These are phyloP conservation scores for Stachybotrys echinatus DNA, from an alignment of 2,329 filamentous ascomycete species.

Conservation along the genomic window DNA sequence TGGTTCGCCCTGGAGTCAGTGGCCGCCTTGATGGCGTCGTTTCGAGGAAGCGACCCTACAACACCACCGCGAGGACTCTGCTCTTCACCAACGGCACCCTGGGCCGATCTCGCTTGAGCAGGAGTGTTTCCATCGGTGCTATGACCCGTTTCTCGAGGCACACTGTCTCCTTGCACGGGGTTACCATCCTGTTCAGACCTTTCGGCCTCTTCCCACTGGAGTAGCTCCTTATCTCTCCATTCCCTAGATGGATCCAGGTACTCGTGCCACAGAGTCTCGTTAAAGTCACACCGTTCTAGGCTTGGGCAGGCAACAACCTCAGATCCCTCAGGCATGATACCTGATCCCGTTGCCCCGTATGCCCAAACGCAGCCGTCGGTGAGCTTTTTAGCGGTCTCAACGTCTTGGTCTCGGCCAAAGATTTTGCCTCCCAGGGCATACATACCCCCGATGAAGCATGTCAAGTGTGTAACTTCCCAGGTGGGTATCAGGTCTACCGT, in stretches of 20 bases:
- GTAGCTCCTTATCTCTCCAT: conserved; percentile 37
- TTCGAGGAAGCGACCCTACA: background rate
- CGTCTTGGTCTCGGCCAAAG: conserved; percentile 51
- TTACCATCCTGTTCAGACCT: conserved; percentile 1
- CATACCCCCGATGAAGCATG: conserved; percentile 68
- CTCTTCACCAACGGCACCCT: background rate
- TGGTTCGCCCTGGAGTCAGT: background rate
- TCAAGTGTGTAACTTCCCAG: conserved; percentile 60
- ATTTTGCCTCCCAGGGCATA: conserved; percentile 60
- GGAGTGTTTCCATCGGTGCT: background rate
- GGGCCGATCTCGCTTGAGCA: background rate
- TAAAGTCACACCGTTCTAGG: conserved; percentile 44
- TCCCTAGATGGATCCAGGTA: conserved; percentile 39
- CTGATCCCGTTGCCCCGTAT: conserved; percentile 53
- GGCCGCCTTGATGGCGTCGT: background rate
- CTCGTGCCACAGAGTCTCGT: conserved; percentile 42
- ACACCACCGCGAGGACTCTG: background rate
- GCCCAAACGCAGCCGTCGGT: conserved; percentile 67
- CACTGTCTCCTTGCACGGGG: background rate
- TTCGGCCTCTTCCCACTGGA: conserved; percentile 34
- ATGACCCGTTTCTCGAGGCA: background rate
- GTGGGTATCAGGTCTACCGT: conserved; percentile 35
- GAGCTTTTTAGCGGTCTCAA: conserved; percentile 60
- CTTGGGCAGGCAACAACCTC: conserved; percentile 40
- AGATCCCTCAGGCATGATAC: conserved; percentile 60